Percentiles rank a stretch among this genome's conserved stretches.
phyloP scores from a whole-genome alignment of 345 rosid genomes.

The Excoecaria agallocha region DNA sequence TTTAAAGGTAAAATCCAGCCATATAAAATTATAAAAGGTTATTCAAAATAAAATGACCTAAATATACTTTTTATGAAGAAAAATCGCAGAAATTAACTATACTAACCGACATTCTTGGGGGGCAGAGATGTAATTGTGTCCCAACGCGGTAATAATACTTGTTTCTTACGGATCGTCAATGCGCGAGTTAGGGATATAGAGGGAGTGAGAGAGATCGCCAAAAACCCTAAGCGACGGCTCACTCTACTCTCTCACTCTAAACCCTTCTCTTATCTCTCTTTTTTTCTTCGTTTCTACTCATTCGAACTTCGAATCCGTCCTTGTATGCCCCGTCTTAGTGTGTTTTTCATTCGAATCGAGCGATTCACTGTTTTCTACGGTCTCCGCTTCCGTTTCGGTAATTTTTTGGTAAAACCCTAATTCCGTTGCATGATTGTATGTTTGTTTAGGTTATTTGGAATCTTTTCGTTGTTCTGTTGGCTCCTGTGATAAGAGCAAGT shows the following conservation, averaged over 20 bases:
- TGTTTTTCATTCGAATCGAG: background rate
- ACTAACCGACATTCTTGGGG: background rate
- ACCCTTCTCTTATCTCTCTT: background rate
- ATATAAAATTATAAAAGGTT: no score
- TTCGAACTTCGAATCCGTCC: background rate
- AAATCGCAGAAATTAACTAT: background rate
- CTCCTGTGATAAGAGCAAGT: background rate
- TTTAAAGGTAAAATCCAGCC: no score
- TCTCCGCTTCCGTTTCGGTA: constrained; percentile 3
- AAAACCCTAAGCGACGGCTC: constrained; percentile 5
- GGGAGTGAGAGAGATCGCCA: background rate
- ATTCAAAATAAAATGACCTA: no score
- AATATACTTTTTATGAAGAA: no score
- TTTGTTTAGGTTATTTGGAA: background rate
- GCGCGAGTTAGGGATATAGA: background rate
- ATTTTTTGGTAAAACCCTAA: background rate
- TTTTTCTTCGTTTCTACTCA: no score
- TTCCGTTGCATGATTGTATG: background rate
- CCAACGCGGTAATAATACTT: background rate
- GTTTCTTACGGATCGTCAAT: constrained; percentile 1
- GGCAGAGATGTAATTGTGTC: background rate
- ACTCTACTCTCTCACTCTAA: constrained; percentile 1
- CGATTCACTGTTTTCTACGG: background rate
- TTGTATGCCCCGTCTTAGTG: background rate
- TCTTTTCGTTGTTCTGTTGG: background rate